Evolutionary conservation across 2,329 filamentous ascomycete species (phyloP).

Genomic region (Colletotrichum tofieldiae): DNA sequence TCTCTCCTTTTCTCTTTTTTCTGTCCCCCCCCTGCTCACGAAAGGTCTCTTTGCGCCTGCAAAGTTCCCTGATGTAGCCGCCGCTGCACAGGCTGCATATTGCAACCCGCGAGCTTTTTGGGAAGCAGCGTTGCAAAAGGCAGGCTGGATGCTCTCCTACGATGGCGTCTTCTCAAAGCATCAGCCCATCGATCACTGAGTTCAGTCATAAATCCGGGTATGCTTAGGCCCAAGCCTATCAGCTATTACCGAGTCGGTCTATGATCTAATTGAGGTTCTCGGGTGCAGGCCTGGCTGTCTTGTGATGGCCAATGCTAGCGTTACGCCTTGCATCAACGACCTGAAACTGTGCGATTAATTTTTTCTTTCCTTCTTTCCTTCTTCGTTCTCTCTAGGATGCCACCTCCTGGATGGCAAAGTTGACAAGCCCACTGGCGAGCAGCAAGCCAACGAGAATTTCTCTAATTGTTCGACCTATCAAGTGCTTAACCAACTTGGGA

Average conservation of each 20-base stretch:
- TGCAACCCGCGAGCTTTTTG: not conserved
- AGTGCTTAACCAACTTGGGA: not conserved
- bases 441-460: conserved; percentile 4
- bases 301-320: conserved; percentile 28
- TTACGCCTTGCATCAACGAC: conserved; percentile 24
- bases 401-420: not conserved
- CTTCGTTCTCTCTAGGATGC: conserved; percentile 1
- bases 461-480: conserved; percentile 26
- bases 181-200: not conserved
- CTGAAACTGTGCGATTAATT: conserved; percentile 39
- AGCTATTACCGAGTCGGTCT: not conserved
- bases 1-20: conserved; percentile 1
- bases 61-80: not conserved
- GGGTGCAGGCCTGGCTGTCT: not conserved
- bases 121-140: not conserved
- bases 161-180: not conserved
- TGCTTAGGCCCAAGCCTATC: not conserved
- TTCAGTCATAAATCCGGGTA: conserved; percentile 1
- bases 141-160: conserved; percentile 4
- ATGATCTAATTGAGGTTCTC: not conserved
- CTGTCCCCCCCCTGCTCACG: not conserved
- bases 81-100: not conserved
- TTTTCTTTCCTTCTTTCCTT: conserved; percentile 32
- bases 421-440: not conserved
- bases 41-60: not conserved